Evolutionary conservation across 805 yeast genomes (phyloP).

Genomic region (Ogataea ramenticola): DNA sequence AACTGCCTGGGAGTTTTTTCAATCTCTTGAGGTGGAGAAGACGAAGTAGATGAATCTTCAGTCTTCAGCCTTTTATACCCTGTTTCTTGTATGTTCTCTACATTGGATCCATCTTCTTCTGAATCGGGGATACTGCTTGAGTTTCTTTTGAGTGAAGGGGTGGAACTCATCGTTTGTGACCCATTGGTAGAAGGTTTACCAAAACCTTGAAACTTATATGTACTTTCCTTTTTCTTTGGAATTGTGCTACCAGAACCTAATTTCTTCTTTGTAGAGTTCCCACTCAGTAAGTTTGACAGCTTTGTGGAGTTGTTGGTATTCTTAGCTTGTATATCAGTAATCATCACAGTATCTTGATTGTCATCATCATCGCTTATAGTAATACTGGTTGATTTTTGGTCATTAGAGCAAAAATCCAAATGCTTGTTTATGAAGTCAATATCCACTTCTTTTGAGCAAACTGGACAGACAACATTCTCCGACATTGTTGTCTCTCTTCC

Average conservation of each 20-base stretch:
- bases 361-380: neutral
- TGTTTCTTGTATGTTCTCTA: neutral
- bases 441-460: constrained; percentile 8
- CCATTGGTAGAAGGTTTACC: neutral
- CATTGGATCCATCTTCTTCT: neutral
- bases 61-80: neutral
- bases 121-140: neutral
- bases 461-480: constrained; percentile 13
- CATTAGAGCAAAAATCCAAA: constrained; percentile 11
- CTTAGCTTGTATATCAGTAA: neutral
- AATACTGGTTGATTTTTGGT: neutral
- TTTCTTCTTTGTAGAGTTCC: neutral
- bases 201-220: neutral
- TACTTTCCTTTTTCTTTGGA: neutral
- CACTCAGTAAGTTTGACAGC: neutral
- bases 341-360: neutral
- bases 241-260: too few species aligned
- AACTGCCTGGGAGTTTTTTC: neutral
- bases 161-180: neutral
- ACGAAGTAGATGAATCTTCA: neutral
- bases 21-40: neutral
- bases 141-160: neutral
- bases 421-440: constrained; percentile 13
- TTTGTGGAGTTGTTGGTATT: neutral
- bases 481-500: too few species aligned